Conservation (phyloP, 2,329 filamentous ascomycete species). For the Curvularia eragrostidis region DNA sequence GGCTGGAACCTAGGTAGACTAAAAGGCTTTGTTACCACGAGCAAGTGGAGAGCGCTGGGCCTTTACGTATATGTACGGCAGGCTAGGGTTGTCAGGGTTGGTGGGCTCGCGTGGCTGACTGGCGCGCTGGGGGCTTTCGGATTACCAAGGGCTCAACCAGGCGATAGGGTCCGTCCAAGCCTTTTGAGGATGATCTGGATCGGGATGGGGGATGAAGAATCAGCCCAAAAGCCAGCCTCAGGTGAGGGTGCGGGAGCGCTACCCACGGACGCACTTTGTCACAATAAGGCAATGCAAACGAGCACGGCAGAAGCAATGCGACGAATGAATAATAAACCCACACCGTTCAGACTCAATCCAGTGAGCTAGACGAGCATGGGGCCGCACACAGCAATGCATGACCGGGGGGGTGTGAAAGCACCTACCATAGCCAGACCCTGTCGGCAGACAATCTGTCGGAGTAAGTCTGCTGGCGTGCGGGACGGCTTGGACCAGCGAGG, state of each 20-base stretch:
- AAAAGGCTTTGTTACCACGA: conserved; percentile 47
- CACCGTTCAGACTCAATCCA: conserved; percentile 46
- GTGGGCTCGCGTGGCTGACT: conserved; percentile 53
- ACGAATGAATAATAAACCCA: conserved; percentile 47
- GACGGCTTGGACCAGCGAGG: conserved; percentile 50
- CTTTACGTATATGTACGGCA: conserved; percentile 54
- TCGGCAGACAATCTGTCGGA: conserved; percentile 42
- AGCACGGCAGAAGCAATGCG: conserved; percentile 50
- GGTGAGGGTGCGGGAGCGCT: conserved; percentile 47
- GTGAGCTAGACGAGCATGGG: conserved; percentile 42
- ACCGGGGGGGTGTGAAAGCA: conserved; percentile 41
- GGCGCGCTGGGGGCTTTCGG: conserved; percentile 45
- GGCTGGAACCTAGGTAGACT: conserved; percentile 55
- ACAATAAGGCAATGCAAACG: conserved; percentile 49
- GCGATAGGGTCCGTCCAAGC: conserved; percentile 53
- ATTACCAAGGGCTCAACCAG: conserved; percentile 47
- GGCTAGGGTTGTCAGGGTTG: conserved; percentile 50
- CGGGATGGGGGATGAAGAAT: conserved; percentile 45
- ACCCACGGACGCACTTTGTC: conserved; percentile 46
- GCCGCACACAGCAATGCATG: conserved; percentile 44
- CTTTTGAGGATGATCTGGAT: conserved; percentile 49
- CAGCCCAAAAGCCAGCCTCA: conserved; percentile 46
- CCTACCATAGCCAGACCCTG: conserved; percentile 45
- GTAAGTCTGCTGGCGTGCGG: conserved; percentile 44
- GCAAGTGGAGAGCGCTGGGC: conserved; percentile 50